phyloP scores from a whole-genome alignment of 805 yeast genomes.

The Hanseniaspora hatyaiensis region DNA sequence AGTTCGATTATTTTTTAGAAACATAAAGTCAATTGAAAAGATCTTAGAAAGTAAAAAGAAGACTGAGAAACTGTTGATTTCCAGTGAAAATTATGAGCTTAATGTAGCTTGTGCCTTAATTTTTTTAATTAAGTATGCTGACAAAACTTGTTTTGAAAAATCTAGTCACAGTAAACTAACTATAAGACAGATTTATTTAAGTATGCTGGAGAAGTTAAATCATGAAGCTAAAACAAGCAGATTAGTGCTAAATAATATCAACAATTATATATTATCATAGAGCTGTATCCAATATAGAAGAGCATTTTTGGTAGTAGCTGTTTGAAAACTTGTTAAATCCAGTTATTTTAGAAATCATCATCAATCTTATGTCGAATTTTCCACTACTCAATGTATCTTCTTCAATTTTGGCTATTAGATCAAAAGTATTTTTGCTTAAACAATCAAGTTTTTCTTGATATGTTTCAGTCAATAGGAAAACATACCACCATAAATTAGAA shows the following conservation, averaged over 20 bases:
- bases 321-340: not conserved
- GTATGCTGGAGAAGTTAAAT: not conserved
- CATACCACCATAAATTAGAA: slow-evolving; percentile 13
- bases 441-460: too few species aligned
- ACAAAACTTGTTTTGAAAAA: not conserved
- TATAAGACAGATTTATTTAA: slow-evolving; percentile 1
- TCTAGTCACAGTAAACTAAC: not conserved
- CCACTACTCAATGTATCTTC: not conserved
- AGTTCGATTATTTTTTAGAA: not conserved
- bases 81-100: slow-evolving; percentile 12
- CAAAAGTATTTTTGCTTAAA: not conserved
- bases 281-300: not conserved
- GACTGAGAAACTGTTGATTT: not conserved
- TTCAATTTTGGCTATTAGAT: not conserved
- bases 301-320: not conserved
- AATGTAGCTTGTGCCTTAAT: slow-evolving; percentile 4
- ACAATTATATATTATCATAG: slow-evolving; percentile 7
- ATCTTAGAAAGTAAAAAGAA: not conserved
- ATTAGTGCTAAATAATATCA: slow-evolving; percentile 1
- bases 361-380: slow-evolving; percentile 6
- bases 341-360: slow-evolving; percentile 4
- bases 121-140: not conserved
- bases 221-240: slow-evolving; percentile 7
- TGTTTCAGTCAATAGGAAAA: slow-evolving; percentile 2
- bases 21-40: not conserved